Percentiles rank a stretch among this genome's conserved stretches.
Conservation (phyloP, 805 yeast genomes). For the Metschnikowia cubensis region DNA sequence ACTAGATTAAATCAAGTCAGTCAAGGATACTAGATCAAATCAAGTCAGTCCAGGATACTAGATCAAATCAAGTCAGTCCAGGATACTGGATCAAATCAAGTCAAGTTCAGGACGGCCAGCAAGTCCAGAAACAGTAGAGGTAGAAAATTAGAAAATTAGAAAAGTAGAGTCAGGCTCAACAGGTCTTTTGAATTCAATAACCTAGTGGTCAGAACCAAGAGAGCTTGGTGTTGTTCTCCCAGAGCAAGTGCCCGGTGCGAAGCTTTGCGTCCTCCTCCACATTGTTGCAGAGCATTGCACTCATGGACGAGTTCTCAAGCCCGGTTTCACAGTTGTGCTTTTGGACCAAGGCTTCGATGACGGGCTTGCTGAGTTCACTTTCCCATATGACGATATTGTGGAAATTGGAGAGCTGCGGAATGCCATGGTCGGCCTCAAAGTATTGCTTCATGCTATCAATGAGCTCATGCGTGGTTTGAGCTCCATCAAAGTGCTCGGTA, state of each 20-base stretch:
- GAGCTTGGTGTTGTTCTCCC: constrained; percentile 42
- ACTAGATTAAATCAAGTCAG: background rate
- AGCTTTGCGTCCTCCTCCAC: constrained; percentile 24
- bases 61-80: background rate
- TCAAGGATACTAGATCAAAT: too few relatives aligned
- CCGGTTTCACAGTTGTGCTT: constrained; percentile 19
- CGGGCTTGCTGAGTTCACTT: constrained; percentile 23
- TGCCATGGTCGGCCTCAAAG: constrained; percentile 14
- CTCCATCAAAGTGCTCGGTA: constrained; percentile 17
- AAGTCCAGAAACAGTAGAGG: too few relatives aligned
- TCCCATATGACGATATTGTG: constrained; percentile 32
- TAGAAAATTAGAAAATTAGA: too few relatives aligned
- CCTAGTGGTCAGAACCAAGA: constrained; percentile 34
- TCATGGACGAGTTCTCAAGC: constrained; percentile 31
- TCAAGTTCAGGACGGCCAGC: background rate
- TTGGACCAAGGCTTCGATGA: constrained; percentile 16
- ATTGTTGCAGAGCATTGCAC: constrained; percentile 31
- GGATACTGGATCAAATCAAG: background rate
- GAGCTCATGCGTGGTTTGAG: constrained; percentile 13
- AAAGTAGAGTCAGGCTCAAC: too few relatives aligned
- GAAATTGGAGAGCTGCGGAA: constrained; percentile 14
- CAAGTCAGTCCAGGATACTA: background rate
- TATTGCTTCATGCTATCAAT: constrained; percentile 14
- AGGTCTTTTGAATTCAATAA: too few relatives aligned
- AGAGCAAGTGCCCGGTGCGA: constrained; percentile 25